Conservation (phyloP, 768 basidiomycete species). For the Tricholomella constricta region DNA sequence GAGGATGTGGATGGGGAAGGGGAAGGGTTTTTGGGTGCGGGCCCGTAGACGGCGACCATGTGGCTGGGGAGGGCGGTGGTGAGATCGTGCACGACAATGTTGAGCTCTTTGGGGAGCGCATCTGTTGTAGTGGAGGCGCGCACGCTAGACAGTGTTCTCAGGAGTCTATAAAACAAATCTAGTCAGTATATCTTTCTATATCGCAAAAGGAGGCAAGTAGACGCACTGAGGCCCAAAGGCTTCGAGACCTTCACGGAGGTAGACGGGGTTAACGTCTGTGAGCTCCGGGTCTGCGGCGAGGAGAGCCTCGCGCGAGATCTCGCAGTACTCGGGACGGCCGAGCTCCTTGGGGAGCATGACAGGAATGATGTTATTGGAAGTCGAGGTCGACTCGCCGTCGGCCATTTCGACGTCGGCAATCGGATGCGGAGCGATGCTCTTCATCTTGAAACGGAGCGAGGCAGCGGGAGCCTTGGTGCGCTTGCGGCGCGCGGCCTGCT, state of each 20-base stretch:
- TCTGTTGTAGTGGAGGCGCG: slow-evolving; percentile 30
- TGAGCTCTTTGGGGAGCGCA: slow-evolving; percentile 44
- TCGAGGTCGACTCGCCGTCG: slow-evolving; percentile 18
- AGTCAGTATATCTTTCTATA: slow-evolving; percentile 1
- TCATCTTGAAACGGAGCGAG: too few relatives aligned
- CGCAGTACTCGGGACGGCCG: slow-evolving; percentile 49
- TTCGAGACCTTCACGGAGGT: slow-evolving; percentile 54
- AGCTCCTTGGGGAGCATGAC: slow-evolving; percentile 54
- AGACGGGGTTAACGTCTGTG: slow-evolving; percentile 47
- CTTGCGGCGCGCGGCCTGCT: slow-evolving; percentile 41
- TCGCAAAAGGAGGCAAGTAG: slow-evolving; percentile 2
- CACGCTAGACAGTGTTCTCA: slow-evolving; percentile 41
- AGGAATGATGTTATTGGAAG: slow-evolving; percentile 29
- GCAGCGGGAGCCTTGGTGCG: too few relatives aligned
- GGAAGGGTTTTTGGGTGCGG: neutral
- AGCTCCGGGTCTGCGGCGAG: slow-evolving; percentile 52
- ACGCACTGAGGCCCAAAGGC: slow-evolving; percentile 44
- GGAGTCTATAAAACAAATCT: slow-evolving; percentile 29
- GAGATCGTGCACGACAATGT: slow-evolving; percentile 39
- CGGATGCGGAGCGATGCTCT: slow-evolving; percentile 17
- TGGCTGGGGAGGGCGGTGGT: slow-evolving; percentile 47
- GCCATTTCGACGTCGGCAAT: slow-evolving; percentile 34
- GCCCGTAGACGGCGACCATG: slow-evolving; percentile 48
- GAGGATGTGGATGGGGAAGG: slow-evolving; percentile 12
- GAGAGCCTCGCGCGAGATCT: slow-evolving; percentile 48